phyloP scores from a whole-genome alignment of 2,329 filamentous ascomycete genomes.

The Scedosporium apiospermum region DNA sequence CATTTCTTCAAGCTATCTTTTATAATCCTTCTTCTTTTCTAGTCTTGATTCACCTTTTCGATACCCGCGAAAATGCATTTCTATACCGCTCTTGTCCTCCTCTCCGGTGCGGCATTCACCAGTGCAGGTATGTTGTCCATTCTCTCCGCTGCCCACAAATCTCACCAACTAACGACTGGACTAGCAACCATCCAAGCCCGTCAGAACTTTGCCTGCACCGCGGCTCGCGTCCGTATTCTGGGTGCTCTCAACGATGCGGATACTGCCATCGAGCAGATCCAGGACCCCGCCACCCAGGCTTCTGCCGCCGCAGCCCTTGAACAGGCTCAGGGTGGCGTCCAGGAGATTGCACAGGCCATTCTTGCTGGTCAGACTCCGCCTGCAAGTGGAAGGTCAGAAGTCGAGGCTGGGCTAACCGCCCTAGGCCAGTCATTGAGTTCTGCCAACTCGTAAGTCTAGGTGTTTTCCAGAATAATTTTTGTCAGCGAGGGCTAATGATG shows the following conservation, averaged over 20 bases:
- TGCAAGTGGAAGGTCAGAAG: constrained; percentile 1
- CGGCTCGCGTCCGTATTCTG: constrained; percentile 8
- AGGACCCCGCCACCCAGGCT: constrained; percentile 1
- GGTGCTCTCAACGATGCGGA: constrained; percentile 6
- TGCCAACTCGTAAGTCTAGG: background rate
- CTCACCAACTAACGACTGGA: background rate
- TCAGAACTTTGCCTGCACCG: constrained; percentile 7
- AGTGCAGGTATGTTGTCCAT: background rate
- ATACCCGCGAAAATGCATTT: background rate
- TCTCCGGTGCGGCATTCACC: background rate
- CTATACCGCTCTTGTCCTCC: background rate
- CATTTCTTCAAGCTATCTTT: background rate
- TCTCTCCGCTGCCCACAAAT: background rate
- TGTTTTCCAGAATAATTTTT: background rate
- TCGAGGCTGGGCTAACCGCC: constrained; percentile 5
- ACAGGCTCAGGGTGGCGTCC: constrained; percentile 3
- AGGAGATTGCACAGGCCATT: constrained; percentile 6
- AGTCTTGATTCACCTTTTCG: too few relatives aligned
- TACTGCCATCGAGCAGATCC: constrained; percentile 3
- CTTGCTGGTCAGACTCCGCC: constrained; percentile 4
- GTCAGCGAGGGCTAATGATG: background rate
- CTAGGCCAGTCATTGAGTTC: constrained; percentile 1
- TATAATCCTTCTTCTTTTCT: background rate
- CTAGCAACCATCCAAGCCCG: constrained; percentile 1
- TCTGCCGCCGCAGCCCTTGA: constrained; percentile 6